These are phyloP conservation scores for Phialophora verrucosa DNA, from an alignment of 2,329 filamentous ascomycete genomes.

Conservation along the genomic window DNA sequence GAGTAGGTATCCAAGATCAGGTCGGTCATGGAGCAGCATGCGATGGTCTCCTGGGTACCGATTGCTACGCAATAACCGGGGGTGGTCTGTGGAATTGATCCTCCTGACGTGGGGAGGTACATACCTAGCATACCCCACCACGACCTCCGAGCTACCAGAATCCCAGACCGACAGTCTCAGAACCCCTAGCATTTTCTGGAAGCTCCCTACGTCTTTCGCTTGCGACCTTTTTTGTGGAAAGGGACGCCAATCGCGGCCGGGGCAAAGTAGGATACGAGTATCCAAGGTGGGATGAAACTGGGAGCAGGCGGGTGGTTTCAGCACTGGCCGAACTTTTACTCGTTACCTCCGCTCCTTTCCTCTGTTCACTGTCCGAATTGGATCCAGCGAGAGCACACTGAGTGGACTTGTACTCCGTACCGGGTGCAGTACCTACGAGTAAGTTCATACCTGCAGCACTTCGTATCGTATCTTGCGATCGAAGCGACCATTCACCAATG, in stretches of 20 bases:
- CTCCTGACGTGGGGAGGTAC: neutral
- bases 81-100: conserved; percentile 5
- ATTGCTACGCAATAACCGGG: neutral
- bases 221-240: conserved; percentile 1
- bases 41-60: neutral
- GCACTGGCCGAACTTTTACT: neutral
- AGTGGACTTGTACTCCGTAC: neutral
- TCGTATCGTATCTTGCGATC: neutral
- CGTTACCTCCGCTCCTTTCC: neutral
- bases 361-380: neutral
- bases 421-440: too few relatives aligned
- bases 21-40: neutral
- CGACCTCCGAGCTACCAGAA: conserved; percentile 2
- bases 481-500: neutral
- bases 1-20: neutral
- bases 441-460: too few relatives aligned
- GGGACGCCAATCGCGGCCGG: neutral
- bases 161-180: conserved; percentile 11
- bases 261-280: neutral
- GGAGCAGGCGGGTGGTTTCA: neutral
- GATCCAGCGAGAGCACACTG: neutral
- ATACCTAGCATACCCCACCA: conserved; percentile 1
- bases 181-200: conserved; percentile 5
- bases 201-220: conserved; percentile 12
- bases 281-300: neutral